phyloP scores from a whole-genome alignment of 345 rosid species.

The Brassica napus region Da-Ae NC_063447.1:9235001-9235500 shows the following conservation, averaged over 20 bases:
- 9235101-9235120: too few species aligned
- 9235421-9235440: neutral
- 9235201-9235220: constrained; percentile 24
- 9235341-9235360: neutral
- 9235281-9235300: neutral
- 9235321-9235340: neutral
- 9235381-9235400: neutral
- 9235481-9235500: neutral
- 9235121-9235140: neutral
- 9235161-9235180: constrained; percentile 23
- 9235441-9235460: neutral
- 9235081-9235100: too few species aligned
- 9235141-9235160: constrained; percentile 18
- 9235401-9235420: neutral
- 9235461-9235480: neutral
- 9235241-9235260: constrained; percentile 16
- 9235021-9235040: too few species aligned
- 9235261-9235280: constrained; percentile 9
- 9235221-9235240: constrained; percentile 25
- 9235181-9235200: constrained; percentile 18
- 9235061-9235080: too few species aligned
- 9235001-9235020: too few species aligned
- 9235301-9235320: neutral
- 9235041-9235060: too few species aligned
- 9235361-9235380: too few species aligned